Evolutionary conservation across 2,329 filamentous ascomycete species (phyloP).

Genomic region (Sclerotiophoma versabilis): DNA sequence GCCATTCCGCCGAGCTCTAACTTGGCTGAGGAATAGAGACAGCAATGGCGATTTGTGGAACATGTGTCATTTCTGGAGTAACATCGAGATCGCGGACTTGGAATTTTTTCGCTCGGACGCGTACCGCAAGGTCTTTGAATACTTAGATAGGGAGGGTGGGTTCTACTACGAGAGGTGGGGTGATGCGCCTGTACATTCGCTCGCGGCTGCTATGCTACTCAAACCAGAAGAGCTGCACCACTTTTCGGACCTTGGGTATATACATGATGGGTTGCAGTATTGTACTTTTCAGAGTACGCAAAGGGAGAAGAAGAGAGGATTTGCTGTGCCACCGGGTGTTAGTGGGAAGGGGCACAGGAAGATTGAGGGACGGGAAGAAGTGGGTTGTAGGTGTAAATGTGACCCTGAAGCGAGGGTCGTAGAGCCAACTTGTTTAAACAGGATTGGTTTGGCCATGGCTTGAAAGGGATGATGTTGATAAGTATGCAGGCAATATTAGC

Average conservation of each 20-base stretch:
- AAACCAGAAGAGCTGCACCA: conserved; percentile 87
- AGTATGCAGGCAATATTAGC: too few relatives aligned
- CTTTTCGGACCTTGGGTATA: conserved; percentile 98
- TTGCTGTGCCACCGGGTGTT: conserved; percentile 2
- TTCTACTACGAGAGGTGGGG: conserved; percentile 67
- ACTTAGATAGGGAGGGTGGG: conserved; percentile 59
- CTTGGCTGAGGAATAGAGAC: too few relatives aligned
- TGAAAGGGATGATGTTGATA: too few relatives aligned
- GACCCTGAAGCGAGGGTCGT: too few relatives aligned
- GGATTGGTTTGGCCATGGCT: too few relatives aligned
- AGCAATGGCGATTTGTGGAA: conserved; percentile 2
- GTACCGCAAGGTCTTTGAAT: conserved; percentile 77
- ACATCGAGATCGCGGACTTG: too few relatives aligned
- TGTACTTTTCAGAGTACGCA: conserved; percentile 16
- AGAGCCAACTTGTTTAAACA: too few relatives aligned
- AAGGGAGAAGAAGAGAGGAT: conserved; percentile 3
- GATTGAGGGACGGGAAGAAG: conserved; percentile 7
- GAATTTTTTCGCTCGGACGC: too few relatives aligned
- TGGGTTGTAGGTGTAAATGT: conserved; percentile 18
- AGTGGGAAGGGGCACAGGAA: not conserved
- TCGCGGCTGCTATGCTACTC: conserved; percentile 87
- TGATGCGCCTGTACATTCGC: conserved; percentile 92
- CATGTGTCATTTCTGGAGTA: not conserved
- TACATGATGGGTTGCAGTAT: conserved; percentile 49
- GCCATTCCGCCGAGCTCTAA: too few relatives aligned